Evolutionary conservation across 2,329 filamentous ascomycete genomes (phyloP), one percentile per base, ranked within the genome.

Genomic region (Knufia fluminis): DNA sequence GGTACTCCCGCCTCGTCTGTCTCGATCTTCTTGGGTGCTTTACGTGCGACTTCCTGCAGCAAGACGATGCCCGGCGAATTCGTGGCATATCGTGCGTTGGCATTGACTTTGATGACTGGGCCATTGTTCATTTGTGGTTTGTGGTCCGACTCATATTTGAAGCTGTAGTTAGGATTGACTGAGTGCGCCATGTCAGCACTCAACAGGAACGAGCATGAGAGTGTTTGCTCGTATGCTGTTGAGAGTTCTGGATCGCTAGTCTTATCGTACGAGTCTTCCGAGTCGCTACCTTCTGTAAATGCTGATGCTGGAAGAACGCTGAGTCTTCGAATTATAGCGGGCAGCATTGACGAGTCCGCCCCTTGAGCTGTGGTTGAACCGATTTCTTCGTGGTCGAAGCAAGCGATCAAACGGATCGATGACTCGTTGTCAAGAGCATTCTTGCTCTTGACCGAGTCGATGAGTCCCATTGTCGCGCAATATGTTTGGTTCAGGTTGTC

Each of bases 371-470:
- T 94, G 51, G 79, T 82, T 54, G 87, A 94, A 48, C 92, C 92
- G 62, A 98, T 92, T 66, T 98, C 92, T 68, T 98, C 92, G 70
- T 98, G 90, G 65, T 98, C 92, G 66, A 98, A 98, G 68, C 91
- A 86, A 31, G 89, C 85, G 58, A 94, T 84, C n/a, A 98, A 74
- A 40, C 92, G 87, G 62, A 97, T 96, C 16, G 80, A 83, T 2
- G 79, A 73, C 62, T 96, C 91, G 19, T 83, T 69, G 38, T 88
- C 80, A 23, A 97, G 77, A 4, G 83, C 77, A 3, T 74, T 70
- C 10, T 78, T 65, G 2, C 79, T 75, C 17, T 74, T 68, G 22
- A 94, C 72, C 0, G 91, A 96, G 55, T 83, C 77, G 60, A 97
- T 88, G 50, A 98, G 74, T 49, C 87, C 89, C 68, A 85, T 78